Base-by-base conservation (phyloP, 768 basidiomycete genomes). In the Termitomyces sp. region DNA sequence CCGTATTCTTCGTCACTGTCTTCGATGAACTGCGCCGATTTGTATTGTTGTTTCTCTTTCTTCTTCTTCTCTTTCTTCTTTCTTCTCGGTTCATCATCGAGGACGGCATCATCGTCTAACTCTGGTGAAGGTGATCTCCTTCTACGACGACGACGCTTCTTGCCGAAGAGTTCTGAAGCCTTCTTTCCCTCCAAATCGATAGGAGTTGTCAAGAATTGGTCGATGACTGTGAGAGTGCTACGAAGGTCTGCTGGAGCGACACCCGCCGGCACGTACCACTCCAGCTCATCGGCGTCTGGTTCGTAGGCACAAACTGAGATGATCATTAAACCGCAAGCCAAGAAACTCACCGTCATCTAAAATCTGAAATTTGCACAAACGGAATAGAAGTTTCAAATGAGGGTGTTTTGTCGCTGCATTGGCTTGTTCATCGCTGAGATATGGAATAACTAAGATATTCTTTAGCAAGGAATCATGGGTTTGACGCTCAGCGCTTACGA, bases 1-100 rank as follows among this genome's bases (percentile, higher is more conserved):
- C 84, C 91, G 60, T 85, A 85, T 71, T 93, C 92, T 58, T 80
- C 88, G 67, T 97, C 95, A 63, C 91, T 93, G 75, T 97, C 94
- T 69, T 91, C 87, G 71, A 96, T 94, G 71, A 96, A 92, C 72
- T 92, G 89, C 11, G 92, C 93, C 7, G 90, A 92, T 73, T 94
- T 94, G 80, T 91, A 95, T 61, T 78, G 63, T 60, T 77, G 75
- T 64, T 79, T 78, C 62, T 82, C 78, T 63, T 90, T 91, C 58
- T 76, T 78, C 76, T 87, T 82, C 70, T 84, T 83, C 70, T 91
- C 90, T 70, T 84, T 87, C 66, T 77, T 79, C 72, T 83, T 86
- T 72, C 72, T 70, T 69, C 68, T 74, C 65, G 76, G 71, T 66
- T 74, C 75, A 22, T 75, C 75, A 46, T 69, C 71, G 2, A 71